Conservation (phyloP, 2,329 filamentous ascomycete genomes). For the Metarhizium anisopliae region DNA sequence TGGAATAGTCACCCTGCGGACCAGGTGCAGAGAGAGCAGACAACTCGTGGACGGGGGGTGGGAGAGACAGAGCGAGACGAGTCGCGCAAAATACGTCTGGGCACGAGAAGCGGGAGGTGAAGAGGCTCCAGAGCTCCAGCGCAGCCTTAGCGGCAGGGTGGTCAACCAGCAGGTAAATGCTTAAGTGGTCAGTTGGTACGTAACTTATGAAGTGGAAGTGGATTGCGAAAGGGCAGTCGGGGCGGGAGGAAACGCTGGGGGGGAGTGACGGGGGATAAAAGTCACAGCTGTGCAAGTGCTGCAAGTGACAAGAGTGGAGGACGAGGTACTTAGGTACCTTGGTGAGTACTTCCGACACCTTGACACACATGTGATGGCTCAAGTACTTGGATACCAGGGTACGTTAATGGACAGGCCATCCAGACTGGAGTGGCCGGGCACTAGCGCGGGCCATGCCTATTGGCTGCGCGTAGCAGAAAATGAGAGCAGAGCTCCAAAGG, state of each 20-base stretch:
- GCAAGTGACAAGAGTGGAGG: no score
- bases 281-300: neutral
- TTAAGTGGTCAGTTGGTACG: neutral
- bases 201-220: neutral
- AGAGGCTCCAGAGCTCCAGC: neutral
- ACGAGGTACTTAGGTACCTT: neutral
- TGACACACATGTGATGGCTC: no score
- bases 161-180: neutral
- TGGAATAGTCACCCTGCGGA: slow-evolving; percentile 7
- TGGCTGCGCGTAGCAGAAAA: neutral
- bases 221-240: neutral
- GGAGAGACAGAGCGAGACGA: slow-evolving; percentile 2
- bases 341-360: no score
- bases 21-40: slow-evolving; percentile 7
- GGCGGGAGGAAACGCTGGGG: neutral
- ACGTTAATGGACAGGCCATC: no score
- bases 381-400: no score
- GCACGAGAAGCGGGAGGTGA: neutral
- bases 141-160: neutral
- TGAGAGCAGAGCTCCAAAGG: neutral
- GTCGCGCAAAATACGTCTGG: slow-evolving; percentile 5
- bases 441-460: neutral
- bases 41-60: slow-evolving; percentile 5
- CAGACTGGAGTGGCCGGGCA: neutral
- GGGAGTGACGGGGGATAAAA: neutral